phyloP scores from a whole-genome alignment of 2,329 filamentous ascomycete genomes.

The Seiridium cupressi region DNA sequence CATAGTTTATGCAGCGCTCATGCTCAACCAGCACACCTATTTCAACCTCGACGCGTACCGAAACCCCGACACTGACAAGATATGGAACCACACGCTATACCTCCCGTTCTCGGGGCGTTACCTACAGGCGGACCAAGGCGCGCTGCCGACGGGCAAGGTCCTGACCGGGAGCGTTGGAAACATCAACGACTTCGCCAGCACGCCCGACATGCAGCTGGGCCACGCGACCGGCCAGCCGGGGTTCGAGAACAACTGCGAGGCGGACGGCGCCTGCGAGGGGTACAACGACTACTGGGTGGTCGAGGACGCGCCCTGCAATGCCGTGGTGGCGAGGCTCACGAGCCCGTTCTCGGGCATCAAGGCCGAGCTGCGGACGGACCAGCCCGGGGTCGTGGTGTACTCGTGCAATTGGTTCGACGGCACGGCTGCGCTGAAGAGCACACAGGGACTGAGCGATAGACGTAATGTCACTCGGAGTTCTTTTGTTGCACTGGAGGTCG shows the following conservation, averaged over 20 bases:
- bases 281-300: slow-evolving; percentile 64
- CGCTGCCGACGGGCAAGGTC: slow-evolving; percentile 62
- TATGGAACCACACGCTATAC: slow-evolving; percentile 62
- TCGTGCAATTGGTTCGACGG: slow-evolving; percentile 59
- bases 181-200: slow-evolving; percentile 66
- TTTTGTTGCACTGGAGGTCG: slow-evolving; percentile 75
- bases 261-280: slow-evolving; percentile 64
- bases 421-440: slow-evolving; percentile 52
- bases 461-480: slow-evolving; percentile 57
- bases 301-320: slow-evolving; percentile 36
- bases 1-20: slow-evolving; percentile 41
- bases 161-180: slow-evolving; percentile 50
- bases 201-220: slow-evolving; percentile 58
- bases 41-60: slow-evolving; percentile 67
- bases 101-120: slow-evolving; percentile 61
- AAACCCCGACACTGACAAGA: slow-evolving; percentile 51
- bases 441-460: slow-evolving; percentile 50
- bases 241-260: slow-evolving; percentile 61
- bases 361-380: slow-evolving; percentile 68
- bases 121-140: slow-evolving; percentile 52
- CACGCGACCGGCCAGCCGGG: slow-evolving; percentile 53
- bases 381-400: slow-evolving; percentile 70
- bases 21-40: slow-evolving; percentile 66
- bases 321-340: slow-evolving; percentile 52
- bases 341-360: slow-evolving; percentile 66